These are phyloP conservation scores for Ensete ventricosum DNA, from an alignment of 176 grass and related monocot species.

Conservation along the genomic window DNA sequence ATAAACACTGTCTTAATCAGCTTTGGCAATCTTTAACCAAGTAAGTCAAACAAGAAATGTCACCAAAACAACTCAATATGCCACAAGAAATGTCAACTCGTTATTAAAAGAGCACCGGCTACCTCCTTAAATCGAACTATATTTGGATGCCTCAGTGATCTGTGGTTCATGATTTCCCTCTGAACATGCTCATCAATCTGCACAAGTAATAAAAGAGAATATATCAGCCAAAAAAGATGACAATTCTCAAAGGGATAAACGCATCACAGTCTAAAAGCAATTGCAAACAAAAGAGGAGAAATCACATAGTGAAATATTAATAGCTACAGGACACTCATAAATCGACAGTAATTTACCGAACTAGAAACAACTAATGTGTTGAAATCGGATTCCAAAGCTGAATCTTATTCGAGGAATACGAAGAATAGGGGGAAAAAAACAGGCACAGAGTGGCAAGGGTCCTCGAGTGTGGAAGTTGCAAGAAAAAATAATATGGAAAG, in stretches of 20 bases:
- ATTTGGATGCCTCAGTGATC: constrained; percentile 67
- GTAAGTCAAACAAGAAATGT: not conserved
- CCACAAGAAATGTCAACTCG: not conserved
- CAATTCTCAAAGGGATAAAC: not conserved
- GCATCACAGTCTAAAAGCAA: not conserved
- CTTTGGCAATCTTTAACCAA: not conserved
- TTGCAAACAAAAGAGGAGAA: not conserved
- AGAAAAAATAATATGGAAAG: too few species aligned
- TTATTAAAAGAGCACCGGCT: not conserved
- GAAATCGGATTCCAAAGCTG: too few species aligned
- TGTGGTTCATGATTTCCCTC: constrained; percentile 87
- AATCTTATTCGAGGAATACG: too few species aligned
- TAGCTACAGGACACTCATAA: too few species aligned
- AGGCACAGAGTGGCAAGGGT: too few species aligned
- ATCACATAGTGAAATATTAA: not conserved
- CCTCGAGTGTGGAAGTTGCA: too few species aligned
- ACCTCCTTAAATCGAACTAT: constrained; percentile 91
- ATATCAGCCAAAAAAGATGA: not conserved
- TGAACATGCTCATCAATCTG: constrained; percentile 91
- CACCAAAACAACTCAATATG: not conserved
- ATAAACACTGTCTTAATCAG: too few species aligned
- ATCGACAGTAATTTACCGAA: too few species aligned
- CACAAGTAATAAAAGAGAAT: not conserved
- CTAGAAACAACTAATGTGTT: too few species aligned
- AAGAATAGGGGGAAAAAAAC: too few species aligned